A percentile compares a stretch with the other conserved stretches of the same genome.
phyloP scores from a whole-genome alignment of 2,329 filamentous ascomycete species.

The Xylaria sp. region DNA sequence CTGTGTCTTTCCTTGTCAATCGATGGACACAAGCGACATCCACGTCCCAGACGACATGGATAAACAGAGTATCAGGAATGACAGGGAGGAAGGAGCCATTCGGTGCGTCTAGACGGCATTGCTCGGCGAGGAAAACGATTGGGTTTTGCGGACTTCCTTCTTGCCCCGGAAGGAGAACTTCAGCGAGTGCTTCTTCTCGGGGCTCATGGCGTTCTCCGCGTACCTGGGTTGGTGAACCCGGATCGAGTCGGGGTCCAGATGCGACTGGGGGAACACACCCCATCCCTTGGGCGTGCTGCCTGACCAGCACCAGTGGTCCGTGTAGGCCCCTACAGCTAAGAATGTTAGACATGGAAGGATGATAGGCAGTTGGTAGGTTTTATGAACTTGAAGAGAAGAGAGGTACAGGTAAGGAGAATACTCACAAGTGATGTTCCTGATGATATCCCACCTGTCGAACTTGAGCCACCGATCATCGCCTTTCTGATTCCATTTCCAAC shows the following conservation, averaged over 20 bases:
- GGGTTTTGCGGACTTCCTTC: conserved; percentile 23
- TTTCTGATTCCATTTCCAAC: conserved; percentile 50
- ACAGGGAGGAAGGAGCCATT: not conserved
- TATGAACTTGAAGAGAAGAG: not conserved
- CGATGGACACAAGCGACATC: not conserved
- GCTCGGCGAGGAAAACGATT: conserved; percentile 18
- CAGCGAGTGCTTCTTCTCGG: conserved; percentile 29
- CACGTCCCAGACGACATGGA: not conserved
- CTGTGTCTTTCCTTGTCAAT: not conserved
- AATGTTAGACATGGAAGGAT: conserved; percentile 7
- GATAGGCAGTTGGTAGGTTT: not conserved
- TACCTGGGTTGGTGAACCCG: conserved; percentile 25
- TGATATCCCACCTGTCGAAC: conserved; percentile 61
- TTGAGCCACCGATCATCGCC: conserved; percentile 47
- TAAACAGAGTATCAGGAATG: not conserved
- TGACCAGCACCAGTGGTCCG: conserved; percentile 34
- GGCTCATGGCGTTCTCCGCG: conserved; percentile 26
- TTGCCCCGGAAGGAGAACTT: conserved; percentile 28
- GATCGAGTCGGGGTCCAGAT: conserved; percentile 30
- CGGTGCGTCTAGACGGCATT: conserved; percentile 5
- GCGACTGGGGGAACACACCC: conserved; percentile 33
- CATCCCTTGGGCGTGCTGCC: conserved; percentile 31
- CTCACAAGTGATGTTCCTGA: conserved; percentile 52
- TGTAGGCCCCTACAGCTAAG: conserved; percentile 27
- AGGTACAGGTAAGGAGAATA: not conserved